Evolutionary conservation across 306 rosid genomes (phyloP).

Genomic region (Castanea crenata): DNA sequence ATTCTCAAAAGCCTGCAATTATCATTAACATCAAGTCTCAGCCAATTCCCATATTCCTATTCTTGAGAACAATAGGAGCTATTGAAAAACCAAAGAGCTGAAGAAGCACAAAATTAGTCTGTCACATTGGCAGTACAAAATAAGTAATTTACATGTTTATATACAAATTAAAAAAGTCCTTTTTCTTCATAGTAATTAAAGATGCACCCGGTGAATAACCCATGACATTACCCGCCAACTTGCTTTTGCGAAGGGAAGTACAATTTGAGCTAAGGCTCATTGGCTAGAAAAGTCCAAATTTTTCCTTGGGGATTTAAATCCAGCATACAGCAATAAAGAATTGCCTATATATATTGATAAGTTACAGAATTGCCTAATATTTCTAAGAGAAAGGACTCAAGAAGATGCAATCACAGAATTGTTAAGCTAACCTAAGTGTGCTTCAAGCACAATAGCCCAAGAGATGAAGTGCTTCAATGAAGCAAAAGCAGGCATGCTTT

Average conservation of each 20-base stretch:
- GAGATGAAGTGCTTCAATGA: no score
- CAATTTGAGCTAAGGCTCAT: no score
- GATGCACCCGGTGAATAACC: no score
- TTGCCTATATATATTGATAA: no score
- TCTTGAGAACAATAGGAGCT: not conserved
- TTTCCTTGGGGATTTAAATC: not conserved
- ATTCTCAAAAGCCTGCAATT: slow-evolving; percentile 62
- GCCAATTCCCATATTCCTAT: slow-evolving; percentile 4
- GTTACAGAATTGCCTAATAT: not conserved
- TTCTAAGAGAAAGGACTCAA: not conserved
- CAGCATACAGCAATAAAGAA: not conserved
- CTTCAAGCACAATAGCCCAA: no score
- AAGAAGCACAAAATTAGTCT: not conserved
- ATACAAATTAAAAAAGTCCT: not conserved
- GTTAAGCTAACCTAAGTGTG: no score
- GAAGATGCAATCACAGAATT: not conserved
- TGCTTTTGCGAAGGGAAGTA: no score
- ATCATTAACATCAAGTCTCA: slow-evolving; percentile 24
- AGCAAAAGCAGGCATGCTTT: no score
- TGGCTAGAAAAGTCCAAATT: not conserved
- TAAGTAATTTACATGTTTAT: not conserved
- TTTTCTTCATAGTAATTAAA: no score
- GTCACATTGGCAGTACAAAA: not conserved
- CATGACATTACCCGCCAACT: no score
- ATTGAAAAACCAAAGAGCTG: slow-evolving; percentile 17